Evolutionary conservation across 2,329 filamentous ascomycete genomes (phyloP).

Genomic region (Cladophialophora immunda): DNA sequence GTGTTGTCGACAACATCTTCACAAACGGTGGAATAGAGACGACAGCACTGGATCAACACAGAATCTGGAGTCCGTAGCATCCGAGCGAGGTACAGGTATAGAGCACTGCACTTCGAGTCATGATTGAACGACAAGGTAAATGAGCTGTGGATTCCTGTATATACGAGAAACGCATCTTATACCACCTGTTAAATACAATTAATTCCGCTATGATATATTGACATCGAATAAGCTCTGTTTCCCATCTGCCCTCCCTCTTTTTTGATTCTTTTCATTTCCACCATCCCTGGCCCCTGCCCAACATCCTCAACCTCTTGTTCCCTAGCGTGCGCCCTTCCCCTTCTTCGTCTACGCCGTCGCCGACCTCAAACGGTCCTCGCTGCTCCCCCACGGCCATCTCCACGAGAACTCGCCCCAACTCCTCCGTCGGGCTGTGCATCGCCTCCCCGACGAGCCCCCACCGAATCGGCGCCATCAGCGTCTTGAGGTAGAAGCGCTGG

Average conservation of each 20-base stretch:
- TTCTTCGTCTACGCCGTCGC: constrained; percentile 21
- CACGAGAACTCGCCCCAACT: constrained; percentile 58
- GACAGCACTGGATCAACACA: neutral
- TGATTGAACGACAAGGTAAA: constrained; percentile 1
- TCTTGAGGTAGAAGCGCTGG: constrained; percentile 41
- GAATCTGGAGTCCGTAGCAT: neutral
- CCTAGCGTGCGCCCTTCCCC: constrained; percentile 30
- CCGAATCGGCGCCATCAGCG: constrained; percentile 36
- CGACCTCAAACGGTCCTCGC: constrained; percentile 21
- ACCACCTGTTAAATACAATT: neutral
- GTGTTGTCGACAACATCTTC: neutral
- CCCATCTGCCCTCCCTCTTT: neutral
- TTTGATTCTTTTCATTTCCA: neutral
- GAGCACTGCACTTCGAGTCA: neutral
- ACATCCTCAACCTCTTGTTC: constrained; percentile 29
- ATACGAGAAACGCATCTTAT: neutral
- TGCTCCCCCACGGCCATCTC: constrained; percentile 58
- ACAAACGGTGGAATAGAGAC: neutral
- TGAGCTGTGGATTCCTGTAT: neutral
- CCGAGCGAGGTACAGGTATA: neutral
- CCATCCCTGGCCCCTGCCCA: constrained; percentile 24
- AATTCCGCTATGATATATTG: neutral
- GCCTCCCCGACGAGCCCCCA: constrained; percentile 11
- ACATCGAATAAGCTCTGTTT: neutral
- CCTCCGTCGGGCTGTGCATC: constrained; percentile 49